Conservation (phyloP, 768 basidiomycete species). For the Collybia mongolica region DNA sequence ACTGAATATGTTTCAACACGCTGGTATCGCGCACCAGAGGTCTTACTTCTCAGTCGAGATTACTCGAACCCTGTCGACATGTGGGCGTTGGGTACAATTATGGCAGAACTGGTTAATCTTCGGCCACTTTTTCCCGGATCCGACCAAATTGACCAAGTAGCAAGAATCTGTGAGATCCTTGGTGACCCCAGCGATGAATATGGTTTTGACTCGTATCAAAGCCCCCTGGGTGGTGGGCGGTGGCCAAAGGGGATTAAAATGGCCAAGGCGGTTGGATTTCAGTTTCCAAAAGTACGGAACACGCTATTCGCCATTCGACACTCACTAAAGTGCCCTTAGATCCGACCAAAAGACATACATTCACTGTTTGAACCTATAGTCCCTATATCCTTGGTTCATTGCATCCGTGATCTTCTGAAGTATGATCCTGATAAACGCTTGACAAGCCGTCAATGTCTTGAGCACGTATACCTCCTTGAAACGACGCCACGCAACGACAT, state of each 20-base stretch:
- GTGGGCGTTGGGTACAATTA: conserved; percentile 99
- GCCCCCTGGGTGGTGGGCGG: conserved; percentile 77
- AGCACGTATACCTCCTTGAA: conserved; percentile 88
- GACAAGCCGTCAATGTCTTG: conserved; percentile 83
- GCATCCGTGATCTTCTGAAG: conserved; percentile 87
- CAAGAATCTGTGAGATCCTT: conserved; percentile 86
- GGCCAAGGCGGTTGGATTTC: conserved; percentile 82
- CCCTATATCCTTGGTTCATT: conserved; percentile 81
- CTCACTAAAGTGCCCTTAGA: conserved; percentile 36
- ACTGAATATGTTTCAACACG: conserved; percentile 99
- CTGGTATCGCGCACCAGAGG: conserved; percentile 99
- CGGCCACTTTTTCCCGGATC: conserved; percentile 94
- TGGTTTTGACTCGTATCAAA: conserved; percentile 69
- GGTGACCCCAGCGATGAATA: conserved; percentile 89
- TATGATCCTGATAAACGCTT: conserved; percentile 89
- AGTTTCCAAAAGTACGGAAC: conserved; percentile 79
- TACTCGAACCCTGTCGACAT: conserved; percentile 98
- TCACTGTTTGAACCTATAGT: conserved; percentile 77
- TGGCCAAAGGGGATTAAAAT: conserved; percentile 88
- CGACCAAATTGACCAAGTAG: conserved; percentile 91
- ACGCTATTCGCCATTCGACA: conserved; percentile 6
- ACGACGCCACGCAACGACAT: conserved; percentile 67
- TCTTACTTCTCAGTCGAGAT: conserved; percentile 85
- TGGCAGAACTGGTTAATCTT: conserved; percentile 95
- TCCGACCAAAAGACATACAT: conserved; percentile 62